A percentile compares a stretch with the other conserved stretches of the same genome.
Conservation (phyloP, 345 rosid species). For the Arabidopsis thaliana region TAIR10.1 NC_003074.8:1568001-1568500, state of each 20-base stretch:
- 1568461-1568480: conserved; percentile 59
- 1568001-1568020: not conserved
- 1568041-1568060: conserved; percentile 40
- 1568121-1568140: conserved; percentile 69
- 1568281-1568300: conserved; percentile 95
- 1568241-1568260: conserved; percentile 72
- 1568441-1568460: conserved; percentile 68
- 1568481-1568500: conserved; percentile 72
- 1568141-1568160: conserved; percentile 92
- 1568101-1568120: conserved; percentile 52
- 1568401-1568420: conserved; percentile 66
- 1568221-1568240: conserved; percentile 66
- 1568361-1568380: conserved; percentile 68
- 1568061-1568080: conserved; percentile 64
- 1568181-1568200: conserved; percentile 99
- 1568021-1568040: conserved; percentile 21
- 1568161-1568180: conserved; percentile 95
- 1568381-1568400: conserved; percentile 92
- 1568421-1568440: conserved; percentile 83
- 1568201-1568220: conserved; percentile 82
- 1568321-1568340: conserved; percentile 65
- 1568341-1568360: conserved; percentile 64
- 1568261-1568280: conserved; percentile 93
- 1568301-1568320: conserved; percentile 80
- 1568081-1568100: conserved; percentile 81